Conservation (phyloP, 2,329 filamentous ascomycete genomes). For the Pezicula neosporulosa region DNA sequence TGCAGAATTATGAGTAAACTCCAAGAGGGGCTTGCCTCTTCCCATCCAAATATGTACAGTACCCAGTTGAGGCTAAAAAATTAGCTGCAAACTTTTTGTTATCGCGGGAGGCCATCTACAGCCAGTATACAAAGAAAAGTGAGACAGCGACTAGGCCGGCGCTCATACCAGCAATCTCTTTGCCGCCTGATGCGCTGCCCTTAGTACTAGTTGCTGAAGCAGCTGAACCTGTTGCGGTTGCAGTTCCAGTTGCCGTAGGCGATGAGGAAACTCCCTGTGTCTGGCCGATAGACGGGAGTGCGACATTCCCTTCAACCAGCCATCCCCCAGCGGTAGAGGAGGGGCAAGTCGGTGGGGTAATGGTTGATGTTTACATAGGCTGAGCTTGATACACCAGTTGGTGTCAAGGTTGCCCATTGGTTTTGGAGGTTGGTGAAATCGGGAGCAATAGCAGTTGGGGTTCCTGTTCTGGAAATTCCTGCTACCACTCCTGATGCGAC, state of each 20-base stretch:
- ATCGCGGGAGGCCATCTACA: conserved; percentile 29
- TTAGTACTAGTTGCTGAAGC: conserved; percentile 34
- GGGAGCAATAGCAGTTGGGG: conserved; percentile 67
- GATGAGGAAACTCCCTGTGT: conserved; percentile 26
- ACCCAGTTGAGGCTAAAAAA: conserved; percentile 1
- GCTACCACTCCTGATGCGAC: conserved; percentile 53
- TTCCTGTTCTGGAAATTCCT: conserved; percentile 67
- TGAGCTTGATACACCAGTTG: conserved; percentile 60
- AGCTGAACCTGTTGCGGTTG: conserved; percentile 30
- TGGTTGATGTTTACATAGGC: conserved; percentile 57
- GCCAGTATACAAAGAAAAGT: conserved; percentile 48
- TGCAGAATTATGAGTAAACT: conserved; percentile 2
- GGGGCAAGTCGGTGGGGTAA: conserved; percentile 67
- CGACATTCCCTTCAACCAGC: conserved; percentile 66
- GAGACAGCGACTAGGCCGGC: conserved; percentile 47
- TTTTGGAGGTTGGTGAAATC: conserved; percentile 75
- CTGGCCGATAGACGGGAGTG: conserved; percentile 63
- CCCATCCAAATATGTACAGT: conserved; percentile 11
- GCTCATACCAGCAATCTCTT: conserved; percentile 46
- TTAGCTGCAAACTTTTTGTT: neutral
- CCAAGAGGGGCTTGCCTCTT: conserved; percentile 8
- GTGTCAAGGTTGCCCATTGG: conserved; percentile 61
- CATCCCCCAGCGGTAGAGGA: conserved; percentile 63
- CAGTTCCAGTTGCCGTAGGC: conserved; percentile 22
- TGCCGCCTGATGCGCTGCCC: conserved; percentile 38